Evolutionary conservation across 1,139 yeast species (phyloP).

Genomic region (Keqinozyma sinolaborantium): DNA sequence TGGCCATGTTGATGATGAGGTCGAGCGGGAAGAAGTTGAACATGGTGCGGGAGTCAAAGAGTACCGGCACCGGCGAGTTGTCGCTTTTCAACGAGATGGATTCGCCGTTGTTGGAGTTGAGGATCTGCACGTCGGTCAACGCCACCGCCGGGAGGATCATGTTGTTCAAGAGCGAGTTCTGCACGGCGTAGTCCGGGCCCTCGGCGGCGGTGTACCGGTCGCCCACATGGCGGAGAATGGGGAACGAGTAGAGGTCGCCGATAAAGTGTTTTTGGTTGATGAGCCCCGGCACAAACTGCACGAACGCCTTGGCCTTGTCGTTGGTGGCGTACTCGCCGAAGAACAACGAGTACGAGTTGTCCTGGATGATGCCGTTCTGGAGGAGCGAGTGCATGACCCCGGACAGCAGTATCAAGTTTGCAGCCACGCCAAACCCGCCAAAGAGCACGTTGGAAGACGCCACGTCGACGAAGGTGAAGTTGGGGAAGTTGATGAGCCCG

Average conservation of each 20-base stretch:
- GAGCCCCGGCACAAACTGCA: conserved; percentile 52
- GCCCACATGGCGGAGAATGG: conserved; percentile 35
- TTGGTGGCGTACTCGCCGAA: conserved; percentile 21
- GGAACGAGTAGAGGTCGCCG: conserved; percentile 47
- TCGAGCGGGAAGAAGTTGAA: conserved; percentile 57
- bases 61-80: conserved; percentile 44
- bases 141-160: conserved; percentile 53
- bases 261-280: conserved; percentile 44
- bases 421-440: conserved; percentile 53
- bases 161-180: conserved; percentile 18
- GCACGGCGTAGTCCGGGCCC: conserved; percentile 1
- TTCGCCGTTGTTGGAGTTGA: conserved; percentile 34
- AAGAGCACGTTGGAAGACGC: conserved; percentile 17
- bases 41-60: conserved; percentile 58
- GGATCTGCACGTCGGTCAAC: conserved; percentile 49
- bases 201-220: conserved; percentile 17
- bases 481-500: conserved; percentile 13
- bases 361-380: conserved; percentile 28
- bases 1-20: conserved; percentile 60
- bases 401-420: conserved; percentile 25
- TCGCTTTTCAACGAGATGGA: conserved; percentile 33
- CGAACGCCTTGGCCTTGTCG: conserved; percentile 7
- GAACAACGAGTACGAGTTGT: conserved; percentile 57
- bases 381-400: conserved; percentile 41
- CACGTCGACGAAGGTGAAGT: conserved; percentile 28